A percentile compares a stretch with the other conserved stretches of the same genome.
Conservation (phyloP, 2,329 filamentous ascomycete species). For the Allantophomopsis lycopodina region DNA sequence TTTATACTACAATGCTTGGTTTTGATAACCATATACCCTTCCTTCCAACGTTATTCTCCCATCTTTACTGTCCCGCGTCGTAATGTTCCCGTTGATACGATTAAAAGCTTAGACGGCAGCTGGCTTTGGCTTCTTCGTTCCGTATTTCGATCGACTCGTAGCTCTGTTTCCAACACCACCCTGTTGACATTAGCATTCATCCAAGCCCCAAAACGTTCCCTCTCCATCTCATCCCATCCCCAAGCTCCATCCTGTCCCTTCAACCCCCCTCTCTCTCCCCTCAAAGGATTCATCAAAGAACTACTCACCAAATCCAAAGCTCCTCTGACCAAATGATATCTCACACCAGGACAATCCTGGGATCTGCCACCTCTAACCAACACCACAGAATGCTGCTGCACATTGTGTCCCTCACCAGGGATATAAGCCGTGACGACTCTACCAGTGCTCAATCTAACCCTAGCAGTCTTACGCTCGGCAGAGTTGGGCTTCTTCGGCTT, state of each 20-base stretch:
- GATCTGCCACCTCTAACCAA: constrained; percentile 83
- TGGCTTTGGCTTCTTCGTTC: constrained; percentile 96
- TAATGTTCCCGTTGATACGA: too few relatives aligned
- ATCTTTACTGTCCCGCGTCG: too few relatives aligned
- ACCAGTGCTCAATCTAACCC: constrained; percentile 77
- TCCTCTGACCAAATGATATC: constrained; percentile 85
- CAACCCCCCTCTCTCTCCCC: too few relatives aligned
- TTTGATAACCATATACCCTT: too few relatives aligned
- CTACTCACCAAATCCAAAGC: constrained; percentile 82
- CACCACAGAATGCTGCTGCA: constrained; percentile 97
- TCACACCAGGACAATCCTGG: constrained; percentile 97
- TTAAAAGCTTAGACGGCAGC: constrained; percentile 21
- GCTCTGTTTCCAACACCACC: constrained; percentile 79
- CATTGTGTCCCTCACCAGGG: constrained; percentile 94
- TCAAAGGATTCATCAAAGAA: constrained; percentile 10
- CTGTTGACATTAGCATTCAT: constrained; percentile 27
- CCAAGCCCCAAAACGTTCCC: not conserved
- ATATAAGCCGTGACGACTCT: constrained; percentile 88
- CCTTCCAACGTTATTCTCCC: too few relatives aligned
- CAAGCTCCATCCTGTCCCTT: too few relatives aligned
- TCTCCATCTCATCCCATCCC: not conserved
- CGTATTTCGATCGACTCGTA: constrained; percentile 87
- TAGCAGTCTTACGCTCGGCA: constrained; percentile 88
- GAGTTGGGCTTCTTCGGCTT: constrained; percentile 99
- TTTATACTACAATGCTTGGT: too few relatives aligned